Evolutionary conservation across 2,329 filamentous ascomycete genomes (phyloP).

Genomic region (Penicillium sp.): DNA sequence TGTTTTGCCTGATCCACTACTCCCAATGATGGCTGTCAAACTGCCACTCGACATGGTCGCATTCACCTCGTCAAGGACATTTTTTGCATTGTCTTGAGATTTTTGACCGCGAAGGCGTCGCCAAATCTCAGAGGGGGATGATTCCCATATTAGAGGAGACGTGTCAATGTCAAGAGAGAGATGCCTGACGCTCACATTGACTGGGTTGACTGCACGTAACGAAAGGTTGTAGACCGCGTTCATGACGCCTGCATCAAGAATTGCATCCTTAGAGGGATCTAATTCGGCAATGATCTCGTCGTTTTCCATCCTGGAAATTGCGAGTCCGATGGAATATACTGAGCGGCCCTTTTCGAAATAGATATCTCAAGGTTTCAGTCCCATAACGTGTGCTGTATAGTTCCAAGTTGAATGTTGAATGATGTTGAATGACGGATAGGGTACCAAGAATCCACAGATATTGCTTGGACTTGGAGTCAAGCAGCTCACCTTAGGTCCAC

Average conservation of each 20-base stretch:
- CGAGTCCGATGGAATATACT: not conserved
- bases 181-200: constrained; percentile 42
- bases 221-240: constrained; percentile 36
- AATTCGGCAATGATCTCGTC: constrained; percentile 18
- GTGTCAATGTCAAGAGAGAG: constrained; percentile 40
- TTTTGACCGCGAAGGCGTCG: constrained; percentile 34
- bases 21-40: constrained; percentile 75
- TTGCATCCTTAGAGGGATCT: constrained; percentile 10
- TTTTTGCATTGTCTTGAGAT: constrained; percentile 37
- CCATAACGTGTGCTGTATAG: too few relatives aligned
- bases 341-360: not conserved
- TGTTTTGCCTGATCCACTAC: constrained; percentile 74
- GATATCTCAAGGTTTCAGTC: too few relatives aligned
- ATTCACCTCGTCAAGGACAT: constrained; percentile 65
- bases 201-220: constrained; percentile 45
- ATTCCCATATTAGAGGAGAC: constrained; percentile 38
- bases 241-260: constrained; percentile 10
- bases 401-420: too few relatives aligned
- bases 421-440: too few relatives aligned
- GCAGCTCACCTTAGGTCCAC: too few relatives aligned
- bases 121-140: constrained; percentile 36
- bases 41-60: constrained; percentile 68
- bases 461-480: too few relatives aligned
- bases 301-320: constrained; percentile 17
- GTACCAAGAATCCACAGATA: too few relatives aligned